Conservation (phyloP, 1,284 basidiomycete genomes). For the Pseudozyma sp. region DNA sequence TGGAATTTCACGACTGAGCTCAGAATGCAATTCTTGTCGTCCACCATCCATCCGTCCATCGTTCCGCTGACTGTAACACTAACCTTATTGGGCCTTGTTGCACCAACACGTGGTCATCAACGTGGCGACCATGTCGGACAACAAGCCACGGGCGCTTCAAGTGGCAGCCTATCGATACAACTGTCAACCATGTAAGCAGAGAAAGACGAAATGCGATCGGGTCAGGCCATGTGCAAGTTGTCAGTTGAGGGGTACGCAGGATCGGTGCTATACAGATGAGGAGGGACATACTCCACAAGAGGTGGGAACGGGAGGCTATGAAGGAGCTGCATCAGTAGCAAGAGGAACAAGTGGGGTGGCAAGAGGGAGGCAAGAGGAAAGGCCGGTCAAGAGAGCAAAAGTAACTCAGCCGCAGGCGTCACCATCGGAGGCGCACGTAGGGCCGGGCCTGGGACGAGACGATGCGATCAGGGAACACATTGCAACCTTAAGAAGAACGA, state of each 20-base stretch:
- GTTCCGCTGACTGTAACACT: background rate
- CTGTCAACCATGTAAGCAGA: conserved; percentile 47
- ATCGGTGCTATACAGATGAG: conserved; percentile 25
- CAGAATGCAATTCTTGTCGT: background rate
- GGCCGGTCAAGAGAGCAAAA: background rate
- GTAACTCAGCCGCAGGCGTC: background rate
- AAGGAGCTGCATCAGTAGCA: background rate
- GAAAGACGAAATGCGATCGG: conserved; percentile 53
- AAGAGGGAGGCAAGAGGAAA: background rate
- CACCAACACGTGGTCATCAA: too few species aligned
- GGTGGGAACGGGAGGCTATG: too few species aligned
- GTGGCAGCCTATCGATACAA: conserved; percentile 43
- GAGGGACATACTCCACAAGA: background rate
- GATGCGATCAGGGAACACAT: conserved; percentile 21
- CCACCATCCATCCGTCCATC: conserved; percentile 4
- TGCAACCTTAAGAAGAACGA: conserved; percentile 18
- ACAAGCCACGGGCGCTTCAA: conserved; percentile 21
- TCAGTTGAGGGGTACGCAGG: conserved; percentile 28
- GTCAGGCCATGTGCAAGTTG: conserved; percentile 44
- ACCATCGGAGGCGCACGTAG: background rate
- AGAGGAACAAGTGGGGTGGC: background rate
- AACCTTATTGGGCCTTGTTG: background rate
- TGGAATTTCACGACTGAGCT: background rate
- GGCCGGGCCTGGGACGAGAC: background rate
- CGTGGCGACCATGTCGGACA: conserved; percentile 3